These are phyloP conservation scores for slime mould (Dictyostelium discoideum) DNA, from an alignment of 78 protist genomes.

Conservation along the genomic window dicty_2.7 NC_007090.3:835501-836000, in stretches of 20 bases:
- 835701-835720: conserved; percentile 64
- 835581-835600: not conserved
- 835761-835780: conserved; percentile 58
- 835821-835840: not conserved
- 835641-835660: conserved; percentile 34
- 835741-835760: conserved; percentile 40
- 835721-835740: not conserved
- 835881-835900: conserved; percentile 6
- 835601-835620: conserved; percentile 58
- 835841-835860: conserved; percentile 12
- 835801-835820: conserved; percentile 49
- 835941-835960: conserved; percentile 31
- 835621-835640: not conserved
- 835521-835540: not conserved
- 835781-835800: conserved; percentile 72
- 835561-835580: not conserved
- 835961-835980: conserved; percentile 16
- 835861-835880: conserved; percentile 18
- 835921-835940: conserved; percentile 50
- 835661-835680: conserved; percentile 1
- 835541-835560: not conserved
- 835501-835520: not conserved
- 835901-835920: conserved; percentile 38
- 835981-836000: conserved; percentile 51
- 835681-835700: conserved; percentile 41